These are phyloP conservation scores for Fonsecaea monophora DNA, from an alignment of 2,329 filamentous ascomycete species.

Conservation along the genomic window DNA sequence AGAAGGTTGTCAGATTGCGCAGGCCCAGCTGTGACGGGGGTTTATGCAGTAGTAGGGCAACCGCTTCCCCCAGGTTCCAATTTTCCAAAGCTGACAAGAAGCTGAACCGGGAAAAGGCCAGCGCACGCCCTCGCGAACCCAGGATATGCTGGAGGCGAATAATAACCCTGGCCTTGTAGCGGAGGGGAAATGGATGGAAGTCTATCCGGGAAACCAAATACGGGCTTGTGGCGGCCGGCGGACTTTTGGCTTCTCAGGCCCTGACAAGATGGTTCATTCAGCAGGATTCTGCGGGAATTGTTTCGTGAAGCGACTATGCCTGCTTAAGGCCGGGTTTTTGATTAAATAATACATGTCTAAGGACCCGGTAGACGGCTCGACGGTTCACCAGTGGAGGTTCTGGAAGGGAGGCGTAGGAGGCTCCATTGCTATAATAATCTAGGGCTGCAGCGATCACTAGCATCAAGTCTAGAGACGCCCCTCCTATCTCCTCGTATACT, in stretches of 20 bases:
- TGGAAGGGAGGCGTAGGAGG: not conserved
- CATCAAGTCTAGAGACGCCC: not conserved
- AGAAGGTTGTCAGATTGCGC: slow-evolving; percentile 22
- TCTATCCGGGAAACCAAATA: not conserved
- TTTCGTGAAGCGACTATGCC: not conserved
- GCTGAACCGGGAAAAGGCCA: slow-evolving; percentile 13
- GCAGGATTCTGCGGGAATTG: not conserved
- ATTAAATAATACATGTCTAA: not conserved
- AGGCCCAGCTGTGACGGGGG: slow-evolving; percentile 17
- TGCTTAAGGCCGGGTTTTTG: not conserved
- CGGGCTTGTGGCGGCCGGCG: not conserved
- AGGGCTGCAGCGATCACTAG: slow-evolving; percentile 10
- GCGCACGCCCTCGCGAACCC: not conserved
- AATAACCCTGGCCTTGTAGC: not conserved
- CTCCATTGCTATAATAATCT: slow-evolving; percentile 17
- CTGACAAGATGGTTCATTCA: not conserved
- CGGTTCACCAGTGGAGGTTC: not conserved
- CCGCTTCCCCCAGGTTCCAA: slow-evolving; percentile 11
- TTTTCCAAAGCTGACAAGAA: slow-evolving; percentile 25
- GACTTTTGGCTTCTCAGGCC: not conserved
- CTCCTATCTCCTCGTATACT: not conserved
- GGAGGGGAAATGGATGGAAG: not conserved
- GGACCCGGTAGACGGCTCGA: not conserved
- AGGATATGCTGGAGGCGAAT: not conserved
- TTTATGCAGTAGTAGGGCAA: slow-evolving; percentile 9